Base-by-base conservation (phyloP, 495 filamentous ascomycete genomes). In the Beverwykella pulmonaria region DNA sequence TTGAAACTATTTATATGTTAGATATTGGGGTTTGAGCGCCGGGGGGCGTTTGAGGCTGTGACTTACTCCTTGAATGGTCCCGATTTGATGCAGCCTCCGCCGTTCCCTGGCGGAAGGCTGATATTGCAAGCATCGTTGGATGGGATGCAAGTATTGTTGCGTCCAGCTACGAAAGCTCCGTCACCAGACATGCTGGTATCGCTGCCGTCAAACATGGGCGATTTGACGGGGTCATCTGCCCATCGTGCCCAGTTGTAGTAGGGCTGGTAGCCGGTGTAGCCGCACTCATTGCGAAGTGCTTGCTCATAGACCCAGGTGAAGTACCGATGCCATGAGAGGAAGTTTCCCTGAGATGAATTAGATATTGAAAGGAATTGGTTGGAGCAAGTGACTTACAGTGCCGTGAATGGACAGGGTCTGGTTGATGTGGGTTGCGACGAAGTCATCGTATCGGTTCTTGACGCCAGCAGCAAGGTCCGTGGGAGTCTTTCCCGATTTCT, bases 281-380 rank as follows among this genome's bases (percentile, higher is more conserved):
- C 87, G 70, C 90, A 92, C 68, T 93, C 89, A 15, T 86, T 80
- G 23, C 82, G 79, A 22, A 92, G 79, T 1, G 88, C 86, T 70
- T 86, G 80, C 73, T 92, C 90, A 72, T 86, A 91, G 8, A 77
- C 76, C 61, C 76, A 83, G 41, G 82, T 78, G 71, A 85, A 92
- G 74, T 87, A 88, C 19, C 89, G 80, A 71, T 92, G 90, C 87
- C 88, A 92, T 1, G 83, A 75, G 30, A 90, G 76, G 75, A 92
- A 90, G 61, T 82, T 84, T 20, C 86, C 87, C 79, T 77, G 61
- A 20, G 6, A 15, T 22, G 1, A 9, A 26, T 66, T 29, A 70
- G 56, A 8, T 54, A 27, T 41, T 10, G 29, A 30, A 25, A 17
- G 20, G 41, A 23, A 1, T 8, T 49, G 20, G 23, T 12, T 6